A percentile compares a stretch with the other conserved stretches of the same genome.
phyloP scores from a whole-genome alignment of 345 rosid genomes.

The Aquilaria sinensis region DNA sequence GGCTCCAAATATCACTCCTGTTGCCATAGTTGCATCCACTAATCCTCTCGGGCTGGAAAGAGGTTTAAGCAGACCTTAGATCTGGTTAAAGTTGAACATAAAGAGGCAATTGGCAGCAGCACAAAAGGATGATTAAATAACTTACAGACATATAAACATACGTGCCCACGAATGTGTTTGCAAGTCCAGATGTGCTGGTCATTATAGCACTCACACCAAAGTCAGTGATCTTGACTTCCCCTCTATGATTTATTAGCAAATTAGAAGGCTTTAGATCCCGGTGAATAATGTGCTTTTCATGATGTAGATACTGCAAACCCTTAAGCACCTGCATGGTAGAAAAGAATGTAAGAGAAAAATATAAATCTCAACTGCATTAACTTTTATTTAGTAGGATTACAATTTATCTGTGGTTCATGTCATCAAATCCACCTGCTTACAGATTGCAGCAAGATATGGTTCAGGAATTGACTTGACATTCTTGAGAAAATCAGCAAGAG shows the following conservation, averaged over 20 bases:
- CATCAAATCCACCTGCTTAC: slow-evolving; percentile 49
- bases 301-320: slow-evolving; percentile 82
- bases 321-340: slow-evolving; percentile 50
- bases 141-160: slow-evolving; percentile 90
- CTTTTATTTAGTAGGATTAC: background rate
- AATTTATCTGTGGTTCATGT: slow-evolving; percentile 7
- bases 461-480: slow-evolving; percentile 70
- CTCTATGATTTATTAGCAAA: slow-evolving; percentile 75
- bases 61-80: background rate
- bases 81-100: background rate
- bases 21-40: slow-evolving; percentile 45
- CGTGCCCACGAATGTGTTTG: slow-evolving; percentile 82
- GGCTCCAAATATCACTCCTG: slow-evolving; percentile 98
- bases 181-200: slow-evolving; percentile 71
- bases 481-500: slow-evolving; percentile 72
- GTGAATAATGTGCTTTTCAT: slow-evolving; percentile 74
- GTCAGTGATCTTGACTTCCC: slow-evolving; percentile 89
- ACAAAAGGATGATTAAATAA: slow-evolving; percentile 1
- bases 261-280: slow-evolving; percentile 90
- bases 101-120: background rate
- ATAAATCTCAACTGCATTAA: background rate
- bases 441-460: slow-evolving; percentile 64
- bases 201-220: slow-evolving; percentile 88
- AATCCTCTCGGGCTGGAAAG: slow-evolving; percentile 85
- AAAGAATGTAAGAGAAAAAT: background rate